A percentile compares a stretch with the other conserved stretches of the same genome.
Evolutionary conservation across 2,329 filamentous ascomycete species (phyloP).

Genomic region (Xylaria sp.): DNA sequence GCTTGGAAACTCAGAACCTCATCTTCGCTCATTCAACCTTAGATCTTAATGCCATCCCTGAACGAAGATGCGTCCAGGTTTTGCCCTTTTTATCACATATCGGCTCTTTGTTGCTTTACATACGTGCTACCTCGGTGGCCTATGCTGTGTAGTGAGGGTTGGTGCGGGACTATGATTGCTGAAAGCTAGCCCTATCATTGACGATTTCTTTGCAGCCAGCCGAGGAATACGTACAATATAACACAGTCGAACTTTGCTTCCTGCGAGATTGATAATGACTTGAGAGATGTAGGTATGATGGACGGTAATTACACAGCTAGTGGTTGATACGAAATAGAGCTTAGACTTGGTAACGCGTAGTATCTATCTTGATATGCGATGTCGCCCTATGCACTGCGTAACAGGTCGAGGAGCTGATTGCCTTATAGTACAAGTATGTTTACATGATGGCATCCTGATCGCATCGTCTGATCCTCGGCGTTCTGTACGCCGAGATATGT

Average conservation of each 20-base stretch:
- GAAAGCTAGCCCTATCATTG: background rate
- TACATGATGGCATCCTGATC: conserved; percentile 26
- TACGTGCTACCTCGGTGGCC: background rate
- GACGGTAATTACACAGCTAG: conserved; percentile 20
- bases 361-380: conserved; percentile 24
- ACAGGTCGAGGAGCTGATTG: conserved; percentile 14
- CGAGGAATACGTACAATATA: background rate
- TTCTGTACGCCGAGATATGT: background rate
- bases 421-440: conserved; percentile 39
- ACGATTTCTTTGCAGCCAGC: background rate
- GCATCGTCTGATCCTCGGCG: conserved; percentile 7
- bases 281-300: conserved; percentile 1
- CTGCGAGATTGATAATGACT: conserved; percentile 7
- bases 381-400: conserved; percentile 11
- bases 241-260: background rate
- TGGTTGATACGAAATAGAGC: conserved; percentile 17
- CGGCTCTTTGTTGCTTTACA: background rate
- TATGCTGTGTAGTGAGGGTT: background rate
- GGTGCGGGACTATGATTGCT: background rate
- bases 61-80: background rate
- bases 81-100: conserved; percentile 3
- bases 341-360: conserved; percentile 12
- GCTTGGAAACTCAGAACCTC: background rate
- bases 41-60: background rate
- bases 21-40: background rate